Evolutionary conservation across 1,139 yeast genomes (phyloP), one percentile per base, ranked within the genome.

Genomic region (Pichia sp.): DNA sequence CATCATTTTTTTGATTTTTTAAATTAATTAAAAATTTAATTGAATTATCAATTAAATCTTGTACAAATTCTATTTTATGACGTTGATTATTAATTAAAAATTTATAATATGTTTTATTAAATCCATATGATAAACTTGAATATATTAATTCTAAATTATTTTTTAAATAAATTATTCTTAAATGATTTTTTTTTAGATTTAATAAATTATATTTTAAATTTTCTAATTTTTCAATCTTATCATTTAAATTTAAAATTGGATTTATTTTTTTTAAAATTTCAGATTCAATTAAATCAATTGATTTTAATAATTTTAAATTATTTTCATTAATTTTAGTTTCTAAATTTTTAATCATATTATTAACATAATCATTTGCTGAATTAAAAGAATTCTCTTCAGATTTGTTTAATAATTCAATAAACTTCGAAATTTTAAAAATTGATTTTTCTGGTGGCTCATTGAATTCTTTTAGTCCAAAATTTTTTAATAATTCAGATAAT

Each of bases 381-480:
- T 26, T 10, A 37, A 40, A 40, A 33, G 42, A 33, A 34, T 18
- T 11, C 18, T 36, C 30, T 38, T 46, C 51, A 2, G 42, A 42
- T 9, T 43, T 49, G 9, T 43, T 42, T 9, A 51, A 35, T 8
- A 47, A 34, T 7, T 40, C 37, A 31, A 53, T 39, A 28, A 55
- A 47, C 25, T 40, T 50, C 2, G 46, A 29, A 28, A 53, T 51
- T 40, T 43, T 53, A 27, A 35, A 49, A 11, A 57, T 41, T 30
- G 58, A 53, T 29, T 52, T 51, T 25, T 51, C 58, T 10, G 46
- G 51, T 7, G 57, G 56, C 41, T 56, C 63, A 36, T 35, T 31
- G 45, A 58, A 53, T 32, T 44, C 33, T 4, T 41, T 34, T 9
- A 52, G 39, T 9, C 53, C 50, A 39, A 46, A 46, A n/a, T 34